Evolutionary conservation across 192 early-diverging fungal species (phyloP), one percentile per base, ranked within the genome.

Genomic region (Gamsiella multidivaricata): DNA sequence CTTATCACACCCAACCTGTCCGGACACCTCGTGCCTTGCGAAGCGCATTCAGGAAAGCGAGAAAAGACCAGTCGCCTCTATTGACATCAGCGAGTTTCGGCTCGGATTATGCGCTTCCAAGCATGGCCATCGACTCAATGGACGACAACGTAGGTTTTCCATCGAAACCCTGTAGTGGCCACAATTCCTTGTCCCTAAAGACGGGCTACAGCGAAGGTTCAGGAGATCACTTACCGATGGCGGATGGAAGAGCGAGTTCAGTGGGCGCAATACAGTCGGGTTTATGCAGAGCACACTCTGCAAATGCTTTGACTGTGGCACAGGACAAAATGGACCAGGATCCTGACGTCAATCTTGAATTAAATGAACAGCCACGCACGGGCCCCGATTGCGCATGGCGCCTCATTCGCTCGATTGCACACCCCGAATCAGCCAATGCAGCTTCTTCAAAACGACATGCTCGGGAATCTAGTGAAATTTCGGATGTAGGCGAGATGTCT

Each of bases 61-160:
- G 72, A 43, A 76, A 66, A 46, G 72, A 76, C 3, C 63, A 76
- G 31, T 76, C 72, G 4, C 72, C 72, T 0, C 51, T 76, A 9
- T 43, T 76, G 65, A 76, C 72, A 15, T 76, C 72, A 22, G 49
- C 59, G 14, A 67, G 72, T 23, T 76, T 76, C 52, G 65, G 72
- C 17, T 43, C 72, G 2, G 58, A 61, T 17, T 67, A 67, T 49
- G 23, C n/a, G 7, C 22, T 23, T 25, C 32, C 50, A 10, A 17
- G 29, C 7, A 25, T 53, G 6, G 15, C 25, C 6, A 51, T 31
- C 12, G 55, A 66, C 18, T 57, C 43, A 18, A 65, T 62, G 9
- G 43, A 33, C 1, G 55, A 65, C 8, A 55, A 63, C 22, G 33
- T 56, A 14, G n/a, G 22, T 20, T n/a, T 34, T 12, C 23, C 61